Base-by-base conservation (phyloP, 139 green algal genomes). In the Pseudopediastrum boryanum region DNA sequence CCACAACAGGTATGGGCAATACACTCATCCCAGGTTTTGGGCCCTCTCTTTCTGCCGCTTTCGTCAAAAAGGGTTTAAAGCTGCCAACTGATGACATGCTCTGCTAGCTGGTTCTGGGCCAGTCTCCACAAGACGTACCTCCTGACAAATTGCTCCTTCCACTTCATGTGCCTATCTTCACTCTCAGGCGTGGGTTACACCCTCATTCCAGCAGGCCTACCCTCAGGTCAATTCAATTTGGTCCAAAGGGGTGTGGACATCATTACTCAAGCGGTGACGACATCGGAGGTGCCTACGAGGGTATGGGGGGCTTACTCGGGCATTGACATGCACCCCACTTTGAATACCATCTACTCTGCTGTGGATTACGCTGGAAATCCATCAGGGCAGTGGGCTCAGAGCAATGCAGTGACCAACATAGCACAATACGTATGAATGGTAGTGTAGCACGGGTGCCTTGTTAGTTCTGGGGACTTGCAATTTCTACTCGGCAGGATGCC, bases 361-460 rank as follows among this genome's bases (percentile, higher is more conserved):
- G 70, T 77, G 31, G 70, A 77, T 38, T 27, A 25, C 23, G 51
- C 48, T 9, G 65, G 51, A 38, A 56, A 21, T 10, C 31, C 21
- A n/a, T 65, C 16, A 27, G 41, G 12, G 3, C 38, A 5, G 39
- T 58, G 35, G 35, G 31, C 27, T 29, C 33, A 67, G 38, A 51
- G n/a, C 58, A 77, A 77, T 51, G 70, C 70, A 12, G 70, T 52
- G 2, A 77, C 70, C 4, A n/a, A n/a, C n/a, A n/a, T n/a, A n/a
- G n/a, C n/a, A n/a, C n/a, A n/a, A n/a, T n/a, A n/a, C n/a, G n/a
- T n/a, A n/a, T n/a, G n/a, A n/a, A n/a, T n/a, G n/a, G n/a, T n/a
- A n/a, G n/a, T n/a, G n/a, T n/a, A n/a, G n/a, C n/a, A n/a, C n/a
- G n/a, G n/a, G n/a, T n/a, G n/a, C n/a, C n/a, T n/a, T n/a, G n/a